Evolutionary conservation across 306 rosid genomes (phyloP).

Genomic region (Acacia acuminata): DNA sequence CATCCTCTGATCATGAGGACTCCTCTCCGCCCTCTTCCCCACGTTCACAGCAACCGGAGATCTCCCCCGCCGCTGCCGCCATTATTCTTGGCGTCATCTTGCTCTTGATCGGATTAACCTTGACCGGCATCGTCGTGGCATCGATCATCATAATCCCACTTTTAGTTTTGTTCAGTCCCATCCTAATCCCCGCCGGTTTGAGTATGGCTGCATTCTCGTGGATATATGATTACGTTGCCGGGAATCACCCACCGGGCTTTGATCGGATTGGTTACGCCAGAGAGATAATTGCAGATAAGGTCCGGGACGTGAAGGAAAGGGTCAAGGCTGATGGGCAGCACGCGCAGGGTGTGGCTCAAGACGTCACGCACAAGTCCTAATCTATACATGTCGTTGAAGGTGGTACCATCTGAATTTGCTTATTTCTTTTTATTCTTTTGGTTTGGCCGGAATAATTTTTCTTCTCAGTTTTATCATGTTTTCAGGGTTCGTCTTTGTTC

Average conservation of each 20-base stretch:
- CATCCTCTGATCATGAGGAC: neutral
- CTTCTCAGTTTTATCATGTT: conserved; percentile 39
- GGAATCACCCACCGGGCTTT: conserved; percentile 37
- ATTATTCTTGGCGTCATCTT: conserved; percentile 51
- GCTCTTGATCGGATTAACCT: conserved; percentile 45
- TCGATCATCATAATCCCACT: conserved; percentile 56
- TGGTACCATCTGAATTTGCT: too few species aligned
- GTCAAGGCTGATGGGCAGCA: conserved; percentile 42
- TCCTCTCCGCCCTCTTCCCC: neutral
- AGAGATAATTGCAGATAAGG: conserved; percentile 41
- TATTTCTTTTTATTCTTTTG: too few species aligned
- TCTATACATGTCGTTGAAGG: neutral
- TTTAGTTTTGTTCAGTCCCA: conserved; percentile 56
- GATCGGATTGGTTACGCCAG: conserved; percentile 49
- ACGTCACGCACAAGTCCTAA: conserved; percentile 7
- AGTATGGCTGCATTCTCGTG: conserved; percentile 47
- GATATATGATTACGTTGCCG: conserved; percentile 47
- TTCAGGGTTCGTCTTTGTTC: conserved; percentile 29
- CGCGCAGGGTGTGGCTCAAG: conserved; percentile 34
- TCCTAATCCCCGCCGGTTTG: conserved; percentile 49
- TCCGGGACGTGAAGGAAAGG: conserved; percentile 45
- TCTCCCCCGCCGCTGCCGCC: conserved; percentile 55
- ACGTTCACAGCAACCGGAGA: conserved; percentile 44
- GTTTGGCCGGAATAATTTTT: neutral
- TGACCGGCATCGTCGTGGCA: conserved; percentile 54